Base-by-base conservation (phyloP, 192 early-diverging fungal genomes). In the Umbelopsis ramanniana region DNA sequence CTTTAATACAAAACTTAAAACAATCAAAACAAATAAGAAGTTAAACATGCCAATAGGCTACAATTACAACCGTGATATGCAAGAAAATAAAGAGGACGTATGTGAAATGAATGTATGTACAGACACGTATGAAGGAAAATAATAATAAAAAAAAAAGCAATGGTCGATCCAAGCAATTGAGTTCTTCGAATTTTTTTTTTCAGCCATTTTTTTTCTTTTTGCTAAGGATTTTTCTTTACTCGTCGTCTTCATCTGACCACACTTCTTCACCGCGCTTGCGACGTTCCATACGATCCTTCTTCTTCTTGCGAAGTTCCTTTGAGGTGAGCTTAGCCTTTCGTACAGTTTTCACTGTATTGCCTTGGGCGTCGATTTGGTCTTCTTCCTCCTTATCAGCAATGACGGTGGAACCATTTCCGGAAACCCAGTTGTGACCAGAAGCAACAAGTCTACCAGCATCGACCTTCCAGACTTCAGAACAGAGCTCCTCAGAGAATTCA, bases 401-500 rank as follows among this genome's bases (percentile, higher is more conserved):
- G 48, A 48, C 77, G 68, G 81, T 80, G 55, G 77, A 67, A 79
- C 80, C 83, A 50, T 81, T 82, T 76, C 83, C 83, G 48, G 81
- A 75, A 68, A 84, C 83, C 83, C 83, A 84, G 75, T 86, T 84
- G 68, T 81, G 85, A 46, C 85, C 85, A 52, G 81, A 80, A 63
- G 83, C 72, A 76, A 71, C 69, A 40, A 87, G 75, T 24, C 35
- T n/a, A 76, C 92, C 92, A 66, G 84, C 74, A 55, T 90, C 86
- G 67, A 94, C 88, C 70, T 84, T 82, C 93, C 93, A 94, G 72
- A 86, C 85, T 83, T 94, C 93, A n/a, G 79, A 81, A 76, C 86
- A 89, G 72, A 92, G 85, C 46, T 88, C 85, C 60, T 85, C 87
- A 71, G 88, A 88, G 86, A 94, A 94, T 77, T 94, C 91, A 76